Base-by-base conservation (phyloP, 495 filamentous ascomycete genomes). In the Penicillium canariense region DNA sequence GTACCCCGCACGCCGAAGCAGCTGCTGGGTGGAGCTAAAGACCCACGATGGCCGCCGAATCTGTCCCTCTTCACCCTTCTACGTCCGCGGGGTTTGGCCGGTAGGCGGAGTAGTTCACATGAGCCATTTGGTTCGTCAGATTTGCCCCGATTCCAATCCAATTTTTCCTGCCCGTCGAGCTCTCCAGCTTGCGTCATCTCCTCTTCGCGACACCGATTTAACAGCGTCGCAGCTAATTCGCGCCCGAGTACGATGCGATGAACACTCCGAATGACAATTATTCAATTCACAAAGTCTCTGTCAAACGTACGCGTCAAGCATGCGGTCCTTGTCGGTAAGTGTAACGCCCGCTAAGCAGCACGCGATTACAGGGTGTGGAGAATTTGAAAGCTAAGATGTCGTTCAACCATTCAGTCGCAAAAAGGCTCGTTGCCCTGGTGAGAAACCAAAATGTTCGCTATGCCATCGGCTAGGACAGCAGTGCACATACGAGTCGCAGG, bases 391-490 rank as follows among this genome's bases (percentile, higher is more conserved):
- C 52, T 60, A 28, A 60, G n/a, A n/a, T 32, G 20, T 23, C 17
- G 1, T 23, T 12, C n/a, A 15, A 34, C 6, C 12, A 42, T 38
- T 20, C 36, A 72, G 71, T 46, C 61, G 71, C 40, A 73, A 74
- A 44, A 74, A 74, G 52, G 69, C 70, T 14, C 68, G 71, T n/a
- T 74, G 71, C 48, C 71, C 71, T 7, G 71, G 71, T 17, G 71
- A 74, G 46, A 71, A 68, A 36, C 71, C 71, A 3, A 49, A 50
- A 31, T 74, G 71, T 36, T 72, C 71, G 26, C 50, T 69, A n/a
- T 74, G 71, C 30, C 54, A 67, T 27, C 60, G 71, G 26, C 42
- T 74, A 39, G 65, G 69, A 3, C 70, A 74, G 52, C 31, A 34
- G 3, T 74, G 71, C 46, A 40, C 52, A n/a, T 76, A 74, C 34